Evolutionary conservation across 768 basidiomycete genomes (phyloP).

Genomic region (Hirschioporus abietinus): DNA sequence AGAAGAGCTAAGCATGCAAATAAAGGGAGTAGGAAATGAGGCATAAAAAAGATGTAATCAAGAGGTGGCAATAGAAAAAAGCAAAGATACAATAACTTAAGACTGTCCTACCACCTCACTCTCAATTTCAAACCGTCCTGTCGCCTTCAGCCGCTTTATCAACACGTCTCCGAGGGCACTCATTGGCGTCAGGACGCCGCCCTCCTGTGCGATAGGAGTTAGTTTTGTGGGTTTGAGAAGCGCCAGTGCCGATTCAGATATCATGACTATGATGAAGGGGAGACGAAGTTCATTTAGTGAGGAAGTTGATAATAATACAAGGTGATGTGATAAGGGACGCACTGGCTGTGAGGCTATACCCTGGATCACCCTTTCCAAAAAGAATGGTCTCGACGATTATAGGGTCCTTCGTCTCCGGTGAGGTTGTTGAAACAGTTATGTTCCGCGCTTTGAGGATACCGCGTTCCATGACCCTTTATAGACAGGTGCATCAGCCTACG

Average conservation of each 20-base stretch:
- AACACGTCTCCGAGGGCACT: conserved; percentile 77
- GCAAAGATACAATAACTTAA: neutral
- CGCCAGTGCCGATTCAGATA: neutral
- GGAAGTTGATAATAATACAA: neutral
- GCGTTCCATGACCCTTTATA: conserved; percentile 45
- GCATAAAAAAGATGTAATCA: too few relatives aligned
- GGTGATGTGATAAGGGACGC: conserved; percentile 17
- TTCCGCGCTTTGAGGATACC: conserved; percentile 66
- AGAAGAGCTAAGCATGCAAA: too few relatives aligned
- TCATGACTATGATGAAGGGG: neutral
- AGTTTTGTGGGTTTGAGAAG: neutral
- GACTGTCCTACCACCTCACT: conserved; percentile 1
- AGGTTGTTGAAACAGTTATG: conserved; percentile 55
- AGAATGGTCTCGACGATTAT: conserved; percentile 56
- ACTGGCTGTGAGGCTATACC: conserved; percentile 60
- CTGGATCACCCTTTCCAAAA: conserved; percentile 70
- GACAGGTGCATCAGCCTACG: neutral
- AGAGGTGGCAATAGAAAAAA: too few relatives aligned
- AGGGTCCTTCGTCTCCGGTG: conserved; percentile 26
- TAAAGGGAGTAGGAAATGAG: too few relatives aligned
- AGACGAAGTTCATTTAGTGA: neutral
- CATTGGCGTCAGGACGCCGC: conserved; percentile 82
- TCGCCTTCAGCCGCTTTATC: conserved; percentile 57
- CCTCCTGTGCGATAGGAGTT: conserved; percentile 27
- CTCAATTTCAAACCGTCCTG: conserved; percentile 40